Evolutionary conservation across 495 filamentous ascomycete species (phyloP).

Genomic region (Neurospora africana): DNA sequence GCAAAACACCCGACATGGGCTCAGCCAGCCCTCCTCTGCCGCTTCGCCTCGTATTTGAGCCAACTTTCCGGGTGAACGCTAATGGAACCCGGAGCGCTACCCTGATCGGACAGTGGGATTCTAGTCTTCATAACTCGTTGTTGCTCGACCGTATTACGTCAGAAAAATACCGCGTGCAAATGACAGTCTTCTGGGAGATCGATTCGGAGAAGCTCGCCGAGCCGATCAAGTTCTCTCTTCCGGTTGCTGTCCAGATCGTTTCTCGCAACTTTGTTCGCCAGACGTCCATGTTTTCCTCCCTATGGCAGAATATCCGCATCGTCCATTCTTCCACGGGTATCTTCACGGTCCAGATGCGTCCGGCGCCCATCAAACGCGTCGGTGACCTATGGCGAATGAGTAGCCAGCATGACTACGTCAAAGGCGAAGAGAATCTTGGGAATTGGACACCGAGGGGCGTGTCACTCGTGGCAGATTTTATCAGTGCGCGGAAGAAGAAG

Average conservation of each 20-base stretch:
- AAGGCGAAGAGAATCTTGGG: slow-evolving; percentile 77
- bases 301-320: slow-evolving; percentile 76
- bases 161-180: slow-evolving; percentile 84
- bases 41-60: slow-evolving; percentile 64
- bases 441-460: slow-evolving; percentile 84
- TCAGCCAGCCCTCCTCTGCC: slow-evolving; percentile 60
- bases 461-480: slow-evolving; percentile 75
- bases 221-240: slow-evolving; percentile 74
- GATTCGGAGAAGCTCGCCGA: slow-evolving; percentile 65
- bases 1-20: slow-evolving; percentile 71
- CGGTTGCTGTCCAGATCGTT: slow-evolving; percentile 70
- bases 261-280: slow-evolving; percentile 76
- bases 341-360: slow-evolving; percentile 76
- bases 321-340: slow-evolving; percentile 77
- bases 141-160: slow-evolving; percentile 82
- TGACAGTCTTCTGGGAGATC: slow-evolving; percentile 76
- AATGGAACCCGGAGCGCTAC: slow-evolving; percentile 88
- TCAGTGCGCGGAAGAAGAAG: slow-evolving; percentile 57
- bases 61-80: slow-evolving; percentile 66
- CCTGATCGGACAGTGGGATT: slow-evolving; percentile 89
- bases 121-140: slow-evolving; percentile 79
- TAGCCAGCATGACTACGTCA: slow-evolving; percentile 85
- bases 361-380: slow-evolving; percentile 78
- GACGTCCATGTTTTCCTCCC: slow-evolving; percentile 72
- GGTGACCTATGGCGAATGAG: slow-evolving; percentile 97